Conservation (phyloP, 805 yeast genomes). For the Wickerhamomyces xylosicus region DNA sequence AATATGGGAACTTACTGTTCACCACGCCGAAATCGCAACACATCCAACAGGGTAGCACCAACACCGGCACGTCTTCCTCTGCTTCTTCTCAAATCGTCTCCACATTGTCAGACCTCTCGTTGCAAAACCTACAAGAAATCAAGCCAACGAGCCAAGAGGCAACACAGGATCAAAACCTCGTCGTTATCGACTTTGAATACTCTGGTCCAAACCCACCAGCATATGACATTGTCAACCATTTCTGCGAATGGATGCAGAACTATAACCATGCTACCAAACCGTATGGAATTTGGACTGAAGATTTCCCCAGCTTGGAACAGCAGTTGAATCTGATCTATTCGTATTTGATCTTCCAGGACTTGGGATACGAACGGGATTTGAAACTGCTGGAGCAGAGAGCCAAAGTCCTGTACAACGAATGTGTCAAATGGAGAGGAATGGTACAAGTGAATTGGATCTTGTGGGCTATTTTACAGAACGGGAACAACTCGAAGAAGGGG, state of each 20-base stretch:
- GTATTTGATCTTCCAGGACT: conserved; percentile 28
- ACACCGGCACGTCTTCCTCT: neutral
- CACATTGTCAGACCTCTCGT: conserved; percentile 14
- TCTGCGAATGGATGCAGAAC: conserved; percentile 95
- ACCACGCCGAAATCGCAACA: conserved; percentile 30
- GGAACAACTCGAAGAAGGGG: conserved; percentile 16
- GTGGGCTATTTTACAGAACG: conserved; percentile 88
- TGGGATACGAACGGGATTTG: conserved; percentile 5
- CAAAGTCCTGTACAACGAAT: conserved; percentile 49
- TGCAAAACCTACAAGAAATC: conserved; percentile 16
- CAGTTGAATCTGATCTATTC: conserved; percentile 62
- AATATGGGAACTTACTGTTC: conserved; percentile 84
- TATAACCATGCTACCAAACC: conserved; percentile 41
- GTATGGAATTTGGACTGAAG: conserved; percentile 38
- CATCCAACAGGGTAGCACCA: conserved; percentile 26
- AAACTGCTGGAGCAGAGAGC: conserved; percentile 32
- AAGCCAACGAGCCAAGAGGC: conserved; percentile 27
- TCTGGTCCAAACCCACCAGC: conserved; percentile 88
- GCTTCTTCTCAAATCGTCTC: conserved; percentile 1
- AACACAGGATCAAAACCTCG: conserved; percentile 59
- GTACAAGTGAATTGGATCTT: conserved; percentile 75
- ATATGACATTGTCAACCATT: conserved; percentile 86
- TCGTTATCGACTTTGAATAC: conserved; percentile 94
- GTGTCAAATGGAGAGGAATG: conserved; percentile 69
- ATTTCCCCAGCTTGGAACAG: conserved; percentile 61